A percentile compares a stretch with the other conserved stretches of the same genome.
These are phyloP conservation scores for Fagus sylvatica DNA, from an alignment of 306 rosid genomes.

Conservation along the genomic window DNA sequence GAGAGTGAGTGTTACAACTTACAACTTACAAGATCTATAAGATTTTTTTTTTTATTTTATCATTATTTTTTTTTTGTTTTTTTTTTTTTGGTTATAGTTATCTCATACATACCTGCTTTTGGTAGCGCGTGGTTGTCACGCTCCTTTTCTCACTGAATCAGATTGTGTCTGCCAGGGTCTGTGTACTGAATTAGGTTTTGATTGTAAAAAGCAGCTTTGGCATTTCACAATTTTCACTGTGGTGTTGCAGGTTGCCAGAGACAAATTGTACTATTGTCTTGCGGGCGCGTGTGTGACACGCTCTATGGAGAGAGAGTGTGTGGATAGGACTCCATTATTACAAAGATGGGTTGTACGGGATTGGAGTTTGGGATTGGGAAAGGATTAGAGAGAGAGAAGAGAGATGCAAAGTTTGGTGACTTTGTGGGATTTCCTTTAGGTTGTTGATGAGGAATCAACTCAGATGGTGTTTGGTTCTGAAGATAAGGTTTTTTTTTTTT, in stretches of 20 bases:
- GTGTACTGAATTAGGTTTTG: no score
- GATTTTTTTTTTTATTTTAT: background rate
- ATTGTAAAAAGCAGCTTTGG: no score
- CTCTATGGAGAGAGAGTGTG: background rate
- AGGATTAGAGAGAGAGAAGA: slow-evolving; percentile 29
- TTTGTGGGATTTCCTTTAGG: slow-evolving; percentile 36
- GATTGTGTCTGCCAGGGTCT: no score
- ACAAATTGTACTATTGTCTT: no score
- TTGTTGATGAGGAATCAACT: slow-evolving; percentile 43
- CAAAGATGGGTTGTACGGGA: slow-evolving; percentile 41
- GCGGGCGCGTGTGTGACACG: background rate
- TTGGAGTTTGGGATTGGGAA: slow-evolving; percentile 33
- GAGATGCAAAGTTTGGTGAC: slow-evolving; percentile 39
- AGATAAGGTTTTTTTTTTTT: slow-evolving; percentile 19
- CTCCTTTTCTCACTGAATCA: background rate
- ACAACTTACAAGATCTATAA: slow-evolving; percentile 5
- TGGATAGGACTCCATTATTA: background rate
- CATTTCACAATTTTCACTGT: no score
- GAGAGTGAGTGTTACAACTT: slow-evolving; percentile 33
- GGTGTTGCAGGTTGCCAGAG: no score
- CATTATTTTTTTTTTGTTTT: background rate
- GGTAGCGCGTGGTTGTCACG: background rate
- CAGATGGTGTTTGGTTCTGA: slow-evolving; percentile 31
- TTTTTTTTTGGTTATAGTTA: background rate
- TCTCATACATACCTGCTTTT: no score